Evolutionary conservation across 2,329 filamentous ascomycete genomes (phyloP).

Genomic region (Dactylellina drechsleri): DNA sequence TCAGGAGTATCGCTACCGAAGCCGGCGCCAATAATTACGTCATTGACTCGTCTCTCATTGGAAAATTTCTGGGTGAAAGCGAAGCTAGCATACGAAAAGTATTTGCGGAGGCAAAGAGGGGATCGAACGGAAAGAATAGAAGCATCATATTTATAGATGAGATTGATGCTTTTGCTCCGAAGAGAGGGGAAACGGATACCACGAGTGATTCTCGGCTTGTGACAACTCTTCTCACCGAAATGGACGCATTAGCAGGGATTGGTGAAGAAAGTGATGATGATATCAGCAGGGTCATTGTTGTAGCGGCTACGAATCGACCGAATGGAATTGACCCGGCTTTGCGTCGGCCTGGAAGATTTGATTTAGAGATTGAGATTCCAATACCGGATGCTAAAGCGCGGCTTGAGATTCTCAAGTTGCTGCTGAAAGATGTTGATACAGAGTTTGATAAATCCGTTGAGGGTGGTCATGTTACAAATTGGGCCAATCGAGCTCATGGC

Average conservation of each 20-base stretch:
- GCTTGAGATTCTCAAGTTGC: conserved; percentile 56
- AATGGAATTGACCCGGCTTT: conserved; percentile 58
- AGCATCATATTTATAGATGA: conserved; percentile 59
- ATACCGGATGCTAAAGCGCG: conserved; percentile 58
- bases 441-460: conserved; percentile 52
- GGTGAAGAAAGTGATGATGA: conserved; percentile 39
- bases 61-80: conserved; percentile 59
- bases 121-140: conserved; percentile 55
- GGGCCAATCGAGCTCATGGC: conserved; percentile 57
- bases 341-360: conserved; percentile 57
- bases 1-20: conserved; percentile 58
- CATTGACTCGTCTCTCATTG: conserved; percentile 57
- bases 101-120: conserved; percentile 57
- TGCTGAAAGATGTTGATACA: conserved; percentile 55
- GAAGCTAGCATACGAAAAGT: conserved; percentile 58
- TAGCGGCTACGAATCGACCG: conserved; percentile 58
- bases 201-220: conserved; percentile 58
- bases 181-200: conserved; percentile 55
- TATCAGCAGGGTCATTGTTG: conserved; percentile 55
- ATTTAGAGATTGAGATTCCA: conserved; percentile 58
- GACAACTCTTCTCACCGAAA: conserved; percentile 58
- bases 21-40: conserved; percentile 56
- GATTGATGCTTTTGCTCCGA: conserved; percentile 57
- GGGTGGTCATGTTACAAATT: conserved; percentile 51
- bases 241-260: conserved; percentile 56